Evolutionary conservation across 768 basidiomycete species (phyloP).

Genomic region (Podaxis mareebaensis): DNA sequence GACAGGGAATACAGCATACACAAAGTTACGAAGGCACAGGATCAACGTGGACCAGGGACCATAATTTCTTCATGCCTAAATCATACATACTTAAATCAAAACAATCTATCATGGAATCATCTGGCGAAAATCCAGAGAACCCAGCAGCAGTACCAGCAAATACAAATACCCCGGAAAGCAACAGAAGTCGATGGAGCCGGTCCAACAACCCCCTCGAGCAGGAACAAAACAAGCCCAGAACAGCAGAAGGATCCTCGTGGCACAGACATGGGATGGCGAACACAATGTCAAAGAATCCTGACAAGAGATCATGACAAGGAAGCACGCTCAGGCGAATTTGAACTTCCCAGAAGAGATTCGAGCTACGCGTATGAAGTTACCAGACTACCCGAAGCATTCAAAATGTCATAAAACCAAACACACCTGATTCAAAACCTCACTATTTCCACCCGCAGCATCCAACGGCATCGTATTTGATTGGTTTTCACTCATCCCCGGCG

Average conservation of each 20-base stretch:
- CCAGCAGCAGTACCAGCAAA: not conserved
- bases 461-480: constrained; percentile 5
- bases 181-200: not conserved
- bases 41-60: not conserved
- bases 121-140: not conserved
- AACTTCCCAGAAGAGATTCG: constrained; percentile 9
- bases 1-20: not conserved
- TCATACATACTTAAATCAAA: not conserved
- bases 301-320: not conserved
- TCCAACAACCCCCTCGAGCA: not conserved
- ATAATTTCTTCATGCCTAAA: not conserved
- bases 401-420: not conserved
- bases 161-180: not conserved
- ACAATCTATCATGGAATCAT: not conserved
- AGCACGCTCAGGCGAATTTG: constrained; percentile 9
- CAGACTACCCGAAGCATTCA: not conserved
- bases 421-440: constrained; percentile 14
- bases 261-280: not conserved
- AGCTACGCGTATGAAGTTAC: not conserved
- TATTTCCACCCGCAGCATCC: not conserved
- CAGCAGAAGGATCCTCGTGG: not conserved
- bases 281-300: not conserved
- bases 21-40: not conserved
- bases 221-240: not conserved
- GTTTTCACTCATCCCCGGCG: constrained; percentile 3